phyloP scores from a whole-genome alignment of 139 green algal genomes.

The Chara braunii region DNA sequence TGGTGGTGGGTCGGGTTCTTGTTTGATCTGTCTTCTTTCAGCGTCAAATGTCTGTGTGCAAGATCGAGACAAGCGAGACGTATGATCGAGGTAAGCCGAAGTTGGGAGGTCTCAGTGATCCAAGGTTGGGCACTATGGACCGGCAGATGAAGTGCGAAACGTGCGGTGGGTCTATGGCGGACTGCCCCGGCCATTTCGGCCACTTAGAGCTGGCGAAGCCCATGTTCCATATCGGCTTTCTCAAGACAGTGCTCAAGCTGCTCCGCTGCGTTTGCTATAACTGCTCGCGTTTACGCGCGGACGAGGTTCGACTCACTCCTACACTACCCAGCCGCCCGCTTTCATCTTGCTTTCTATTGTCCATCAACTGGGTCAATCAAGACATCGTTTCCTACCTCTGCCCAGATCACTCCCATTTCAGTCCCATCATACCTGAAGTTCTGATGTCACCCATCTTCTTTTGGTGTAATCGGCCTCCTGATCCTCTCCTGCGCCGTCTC shows the following conservation, averaged over 20 bases:
- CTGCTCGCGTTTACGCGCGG: constrained; percentile 76
- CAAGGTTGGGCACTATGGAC: constrained; percentile 84
- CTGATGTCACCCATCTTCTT: no score
- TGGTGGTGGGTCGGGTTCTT: no score
- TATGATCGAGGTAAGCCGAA: constrained; percentile 87
- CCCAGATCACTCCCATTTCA: no score
- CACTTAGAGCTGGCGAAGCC: constrained; percentile 93
- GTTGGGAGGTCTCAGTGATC: constrained; percentile 79
- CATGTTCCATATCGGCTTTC: constrained; percentile 93
- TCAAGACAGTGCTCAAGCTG: constrained; percentile 84
- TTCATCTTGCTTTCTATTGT: background rate
- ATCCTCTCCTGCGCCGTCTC: no score
- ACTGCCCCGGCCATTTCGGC: constrained; percentile 96
- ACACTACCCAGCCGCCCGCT: background rate
- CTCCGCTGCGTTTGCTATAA: constrained; percentile 90
- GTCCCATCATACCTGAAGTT: no score
- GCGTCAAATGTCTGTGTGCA: constrained; percentile 43
- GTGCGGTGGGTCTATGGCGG: constrained; percentile 39
- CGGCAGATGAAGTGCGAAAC: constrained; percentile 43
- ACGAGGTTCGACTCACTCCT: constrained; percentile 54
- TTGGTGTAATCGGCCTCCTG: no score
- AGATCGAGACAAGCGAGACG: constrained; percentile 55
- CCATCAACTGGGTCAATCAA: no score
- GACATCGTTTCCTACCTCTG: no score
- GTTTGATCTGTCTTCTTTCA: no score